Percentiles rank a stretch among this genome's conserved stretches.
Conservation (phyloP, 495 filamentous ascomycete genomes). For the Aspergillus kassunensis region DNA sequence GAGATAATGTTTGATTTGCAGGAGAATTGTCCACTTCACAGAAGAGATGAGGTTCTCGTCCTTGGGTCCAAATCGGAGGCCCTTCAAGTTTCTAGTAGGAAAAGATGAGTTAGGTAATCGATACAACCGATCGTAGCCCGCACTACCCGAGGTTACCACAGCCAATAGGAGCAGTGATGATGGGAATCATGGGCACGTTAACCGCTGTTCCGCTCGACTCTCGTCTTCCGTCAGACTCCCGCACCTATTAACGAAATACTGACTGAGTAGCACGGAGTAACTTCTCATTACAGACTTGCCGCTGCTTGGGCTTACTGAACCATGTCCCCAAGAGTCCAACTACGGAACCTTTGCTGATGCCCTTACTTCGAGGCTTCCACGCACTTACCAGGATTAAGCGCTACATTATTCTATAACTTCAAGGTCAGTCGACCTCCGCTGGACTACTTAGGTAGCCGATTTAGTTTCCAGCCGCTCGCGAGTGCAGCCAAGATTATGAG, state of each 20-base stretch:
- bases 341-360: no score
- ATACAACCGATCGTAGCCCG: constrained; percentile 30
- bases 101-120: constrained; percentile 9
- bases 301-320: no score
- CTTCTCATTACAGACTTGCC: no score
- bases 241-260: no score
- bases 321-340: no score
- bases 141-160: constrained; percentile 19
- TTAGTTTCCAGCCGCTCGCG: no score
- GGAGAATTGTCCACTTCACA: no score
- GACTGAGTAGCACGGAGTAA: no score
- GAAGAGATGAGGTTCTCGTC: not conserved
- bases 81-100: not conserved
- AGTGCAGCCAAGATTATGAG: not conserved
- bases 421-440: no score
- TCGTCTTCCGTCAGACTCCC: not conserved
- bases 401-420: not conserved
- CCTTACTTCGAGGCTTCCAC: no score
- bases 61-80: not conserved
- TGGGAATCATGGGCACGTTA: constrained; percentile 21
- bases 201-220: constrained; percentile 4
- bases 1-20: no score
- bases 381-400: not conserved
- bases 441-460: not conserved
- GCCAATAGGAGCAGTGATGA: constrained; percentile 30